A percentile compares a stretch with the other conserved stretches of the same genome.
Conservation (phyloP, 345 rosid species). For the Garcia nutans region DNA sequence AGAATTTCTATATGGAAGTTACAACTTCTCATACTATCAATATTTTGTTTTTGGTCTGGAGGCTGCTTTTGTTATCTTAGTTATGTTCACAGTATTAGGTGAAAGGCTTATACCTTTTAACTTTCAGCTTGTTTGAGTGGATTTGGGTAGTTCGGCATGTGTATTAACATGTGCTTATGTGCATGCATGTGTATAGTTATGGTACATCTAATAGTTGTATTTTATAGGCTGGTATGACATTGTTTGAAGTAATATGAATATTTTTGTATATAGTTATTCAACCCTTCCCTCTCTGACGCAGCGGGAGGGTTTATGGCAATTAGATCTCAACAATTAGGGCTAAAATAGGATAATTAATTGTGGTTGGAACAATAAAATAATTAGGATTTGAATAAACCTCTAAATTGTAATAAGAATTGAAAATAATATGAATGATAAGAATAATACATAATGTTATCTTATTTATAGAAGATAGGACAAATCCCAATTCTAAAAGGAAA, state of each 20-base stretch:
- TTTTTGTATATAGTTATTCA: no score
- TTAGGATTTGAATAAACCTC: no score
- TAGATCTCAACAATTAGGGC: no score
- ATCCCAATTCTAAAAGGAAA: no score
- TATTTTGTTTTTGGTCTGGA: not conserved
- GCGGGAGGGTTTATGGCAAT: no score
- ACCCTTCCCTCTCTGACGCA: not conserved
- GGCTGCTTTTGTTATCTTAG: not conserved
- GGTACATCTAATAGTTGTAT: not conserved
- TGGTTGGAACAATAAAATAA: no score
- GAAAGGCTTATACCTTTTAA: not conserved
- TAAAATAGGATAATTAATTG: no score
- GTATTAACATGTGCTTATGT: not conserved
- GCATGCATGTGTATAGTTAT: not conserved
- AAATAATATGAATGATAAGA: no score
- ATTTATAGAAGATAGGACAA: no score
- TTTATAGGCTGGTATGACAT: not conserved
- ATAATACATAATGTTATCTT: no score
- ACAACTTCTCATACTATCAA: not conserved
- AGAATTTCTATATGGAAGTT: not conserved
- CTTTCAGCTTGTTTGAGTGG: not conserved
- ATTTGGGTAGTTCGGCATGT: not conserved
- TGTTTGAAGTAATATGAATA: not conserved
- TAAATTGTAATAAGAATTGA: no score
- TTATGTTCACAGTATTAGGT: not conserved